These are phyloP conservation scores for Cronartium quercuum DNA, from an alignment of 1,284 basidiomycete species.

Conservation along the genomic window DNA sequence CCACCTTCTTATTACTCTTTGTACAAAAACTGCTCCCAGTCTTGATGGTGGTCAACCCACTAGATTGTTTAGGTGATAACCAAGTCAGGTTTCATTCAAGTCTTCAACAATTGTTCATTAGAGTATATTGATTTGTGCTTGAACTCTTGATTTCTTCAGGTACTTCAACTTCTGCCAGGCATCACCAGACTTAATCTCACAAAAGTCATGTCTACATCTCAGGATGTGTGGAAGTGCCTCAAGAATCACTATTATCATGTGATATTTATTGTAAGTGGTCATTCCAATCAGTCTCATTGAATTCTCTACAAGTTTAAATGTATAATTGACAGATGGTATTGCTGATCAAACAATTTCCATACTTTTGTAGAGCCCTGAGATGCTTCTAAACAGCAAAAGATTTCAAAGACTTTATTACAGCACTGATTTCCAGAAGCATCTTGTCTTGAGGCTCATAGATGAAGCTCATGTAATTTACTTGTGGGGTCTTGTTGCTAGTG, in stretches of 20 bases:
- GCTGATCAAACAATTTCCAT: neutral
- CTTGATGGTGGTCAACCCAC: neutral
- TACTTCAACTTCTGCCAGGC: neutral
- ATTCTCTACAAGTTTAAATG: neutral
- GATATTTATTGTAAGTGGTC: neutral
- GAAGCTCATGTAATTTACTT: conserved; percentile 1
- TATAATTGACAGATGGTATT: neutral
- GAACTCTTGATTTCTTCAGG: neutral
- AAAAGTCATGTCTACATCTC: neutral
- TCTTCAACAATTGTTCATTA: neutral
- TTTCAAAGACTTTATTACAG: conserved; percentile 7
- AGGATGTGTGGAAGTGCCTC: neutral
- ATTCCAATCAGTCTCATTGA: neutral
- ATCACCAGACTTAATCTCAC: neutral
- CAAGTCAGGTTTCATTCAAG: neutral
- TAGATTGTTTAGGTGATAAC: neutral
- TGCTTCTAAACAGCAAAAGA: conserved; percentile 3
- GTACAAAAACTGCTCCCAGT: neutral
- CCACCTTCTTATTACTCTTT: neutral
- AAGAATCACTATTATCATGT: neutral
- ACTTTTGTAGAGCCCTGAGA: neutral
- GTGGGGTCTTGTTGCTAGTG: conserved; percentile 27
- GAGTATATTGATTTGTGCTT: neutral
- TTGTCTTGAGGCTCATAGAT: neutral
- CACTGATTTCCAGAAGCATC: neutral